Evolutionary conservation across 2,329 filamentous ascomycete genomes (phyloP), one percentile per base, ranked within the genome.

Genomic region (Fusarium coicis): DNA sequence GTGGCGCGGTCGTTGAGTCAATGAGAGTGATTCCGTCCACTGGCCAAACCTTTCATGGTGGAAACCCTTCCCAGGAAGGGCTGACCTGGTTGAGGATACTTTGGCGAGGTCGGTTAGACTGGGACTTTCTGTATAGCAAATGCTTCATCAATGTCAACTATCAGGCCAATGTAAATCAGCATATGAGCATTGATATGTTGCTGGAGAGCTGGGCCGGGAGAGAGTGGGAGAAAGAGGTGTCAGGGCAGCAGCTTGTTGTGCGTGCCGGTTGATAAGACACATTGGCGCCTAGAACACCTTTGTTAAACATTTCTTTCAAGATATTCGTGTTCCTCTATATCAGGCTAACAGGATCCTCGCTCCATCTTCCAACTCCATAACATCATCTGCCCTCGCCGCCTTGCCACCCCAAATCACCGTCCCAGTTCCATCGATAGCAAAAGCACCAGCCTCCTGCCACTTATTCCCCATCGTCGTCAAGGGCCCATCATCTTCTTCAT

Each of bases 381-480:
- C 77, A 76, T 88, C 87, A 70, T 88, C 87, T 5, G 84, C 84
- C 63, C 84, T 81, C 47, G 79, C 60, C 6, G 85, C 85, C 76
- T 87, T 87, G 8, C 83, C 83, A 7, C 84, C 86, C 85, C 84
- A 89, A 14, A 87, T 81, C 4, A 89, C 84, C 12, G 82, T 85
- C 14, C 86, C 86, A 19, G 83, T 81, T 2, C 84, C 84, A 66
- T 89, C 85, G 6, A 88, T 79, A 8, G 86, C 85, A 78, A 87
- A 89, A 4, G 85, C 83, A 1, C 87, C 86, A 4, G 85, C 83
- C 76, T 87, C 85, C 78, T 88, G 87, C 87, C 87, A 89, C 80
- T 88, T 88, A 73, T 87, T 89, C 5, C 87, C 85, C 83, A 88
- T 84, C 10, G 84, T 82, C 42, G 83, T 87, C 32, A 80, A 81